phyloP scores from a whole-genome alignment of 2,329 filamentous ascomycete genomes.

The Trematosphaeria pertusa region DNA sequence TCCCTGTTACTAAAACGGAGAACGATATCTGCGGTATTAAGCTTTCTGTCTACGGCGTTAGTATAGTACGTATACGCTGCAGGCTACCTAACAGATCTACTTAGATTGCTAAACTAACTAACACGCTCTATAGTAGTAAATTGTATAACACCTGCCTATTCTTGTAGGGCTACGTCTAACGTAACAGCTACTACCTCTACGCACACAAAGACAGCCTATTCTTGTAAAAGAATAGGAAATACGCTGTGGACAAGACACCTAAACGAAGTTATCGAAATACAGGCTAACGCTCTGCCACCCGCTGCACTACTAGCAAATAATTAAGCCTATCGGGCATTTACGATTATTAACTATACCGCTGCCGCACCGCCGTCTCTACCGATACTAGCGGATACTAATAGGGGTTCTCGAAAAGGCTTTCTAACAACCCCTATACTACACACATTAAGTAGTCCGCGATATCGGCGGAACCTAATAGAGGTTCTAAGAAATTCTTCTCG shows the following conservation, averaged over 20 bases:
- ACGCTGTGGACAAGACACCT: constrained; percentile 3
- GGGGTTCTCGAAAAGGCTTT: neutral
- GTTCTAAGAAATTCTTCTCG: neutral
- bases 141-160: constrained; percentile 11
- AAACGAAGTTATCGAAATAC: constrained; percentile 1
- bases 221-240: neutral
- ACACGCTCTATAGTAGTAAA: constrained; percentile 13
- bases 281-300: constrained; percentile 2
- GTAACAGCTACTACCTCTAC: constrained; percentile 1
- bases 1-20: constrained; percentile 3
- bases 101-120: constrained; percentile 9
- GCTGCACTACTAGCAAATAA: no score
- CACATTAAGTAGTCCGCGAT: no score
- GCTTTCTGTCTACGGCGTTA: constrained; percentile 9
- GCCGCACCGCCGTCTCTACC: neutral
- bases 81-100: constrained; percentile 8
- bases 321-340: no score
- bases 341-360: no score
- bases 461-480: neutral
- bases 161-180: constrained; percentile 2
- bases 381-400: neutral
- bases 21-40: constrained; percentile 12
- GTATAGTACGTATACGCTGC: constrained; percentile 7
- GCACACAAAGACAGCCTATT: constrained; percentile 2
- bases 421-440: neutral